phyloP scores from a whole-genome alignment of 306 rosid genomes.

The Cucumis melo region DNA sequence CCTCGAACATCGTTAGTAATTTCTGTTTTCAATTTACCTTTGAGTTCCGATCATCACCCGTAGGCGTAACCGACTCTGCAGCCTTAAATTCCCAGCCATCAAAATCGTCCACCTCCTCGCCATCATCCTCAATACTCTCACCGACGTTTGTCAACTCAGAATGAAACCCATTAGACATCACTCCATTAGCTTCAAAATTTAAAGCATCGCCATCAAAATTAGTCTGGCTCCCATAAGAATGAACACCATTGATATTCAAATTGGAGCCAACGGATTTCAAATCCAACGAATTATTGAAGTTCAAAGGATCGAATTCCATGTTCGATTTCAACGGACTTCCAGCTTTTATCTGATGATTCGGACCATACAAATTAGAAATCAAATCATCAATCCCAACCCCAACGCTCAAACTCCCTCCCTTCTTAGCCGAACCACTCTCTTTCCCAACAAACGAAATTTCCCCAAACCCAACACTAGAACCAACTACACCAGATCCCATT shows the following conservation, averaged over 20 bases:
- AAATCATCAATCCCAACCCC: conserved; percentile 30
- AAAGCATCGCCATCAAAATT: conserved; percentile 1
- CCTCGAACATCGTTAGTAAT: background rate
- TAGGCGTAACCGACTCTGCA: conserved; percentile 38
- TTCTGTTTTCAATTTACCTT: conserved; percentile 13
- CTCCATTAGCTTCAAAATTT: conserved; percentile 7
- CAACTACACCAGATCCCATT: conserved; percentile 13
- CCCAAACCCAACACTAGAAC: conserved; percentile 9
- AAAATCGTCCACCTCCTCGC: conserved; percentile 16
- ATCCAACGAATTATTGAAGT: background rate
- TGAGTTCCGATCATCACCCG: conserved; percentile 16
- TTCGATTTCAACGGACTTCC: conserved; percentile 20
- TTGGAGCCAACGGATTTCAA: conserved; percentile 4
- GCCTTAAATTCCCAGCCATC: conserved; percentile 95
- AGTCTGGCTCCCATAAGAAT: conserved; percentile 1
- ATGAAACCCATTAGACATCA: conserved; percentile 15
- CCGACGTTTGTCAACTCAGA: conserved; percentile 16
- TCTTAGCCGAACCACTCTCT: conserved; percentile 15
- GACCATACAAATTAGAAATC: conserved; percentile 29
- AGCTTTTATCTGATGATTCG: conserved; percentile 17
- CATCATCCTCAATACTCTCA: conserved; percentile 25
- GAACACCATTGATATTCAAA: conserved; percentile 10
- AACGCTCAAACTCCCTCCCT: conserved; percentile 27
- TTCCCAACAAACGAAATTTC: conserved; percentile 12
- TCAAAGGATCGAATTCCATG: background rate